phyloP scores from a whole-genome alignment of 2,329 filamentous ascomycete species.

The Trichophyton benhamiae region DNA sequence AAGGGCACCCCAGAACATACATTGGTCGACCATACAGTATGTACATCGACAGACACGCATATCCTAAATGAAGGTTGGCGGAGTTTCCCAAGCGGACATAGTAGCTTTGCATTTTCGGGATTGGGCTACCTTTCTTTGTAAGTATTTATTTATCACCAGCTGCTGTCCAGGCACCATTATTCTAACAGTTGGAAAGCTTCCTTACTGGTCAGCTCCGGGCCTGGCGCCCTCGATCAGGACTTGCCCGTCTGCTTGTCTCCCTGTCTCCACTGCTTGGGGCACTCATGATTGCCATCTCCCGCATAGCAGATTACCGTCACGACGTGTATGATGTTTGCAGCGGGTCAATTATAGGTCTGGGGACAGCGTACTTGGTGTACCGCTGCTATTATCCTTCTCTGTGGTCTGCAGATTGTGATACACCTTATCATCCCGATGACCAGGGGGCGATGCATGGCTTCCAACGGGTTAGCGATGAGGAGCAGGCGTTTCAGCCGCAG shows the following conservation, averaged over 20 bases:
- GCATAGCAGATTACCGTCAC: slow-evolving; percentile 53
- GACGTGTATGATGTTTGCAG: slow-evolving; percentile 51
- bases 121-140: slow-evolving; percentile 46
- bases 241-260: slow-evolving; percentile 43
- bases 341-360: slow-evolving; percentile 43
- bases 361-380: slow-evolving; percentile 47
- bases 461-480: slow-evolving; percentile 11
- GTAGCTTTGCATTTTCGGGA: slow-evolving; percentile 49
- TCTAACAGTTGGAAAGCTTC: slow-evolving; percentile 23
- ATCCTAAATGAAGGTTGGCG: slow-evolving; percentile 53
- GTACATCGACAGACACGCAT: slow-evolving; percentile 41
- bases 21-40: slow-evolving; percentile 39
- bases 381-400: slow-evolving; percentile 45
- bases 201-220: slow-evolving; percentile 46
- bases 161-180: neutral
- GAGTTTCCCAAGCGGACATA: slow-evolving; percentile 52
- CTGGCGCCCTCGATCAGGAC: slow-evolving; percentile 46
- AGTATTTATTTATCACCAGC: slow-evolving; percentile 10
- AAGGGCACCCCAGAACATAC: slow-evolving; percentile 43
- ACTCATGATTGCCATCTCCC: slow-evolving; percentile 47
- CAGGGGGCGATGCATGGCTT: slow-evolving; percentile 7
- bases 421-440: slow-evolving; percentile 8
- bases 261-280: slow-evolving; percentile 46
- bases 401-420: slow-evolving; percentile 9
- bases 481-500: slow-evolving; percentile 6